phyloP scores from a whole-genome alignment of 2,329 filamentous ascomycete genomes.

The Alternaria panax region DNA sequence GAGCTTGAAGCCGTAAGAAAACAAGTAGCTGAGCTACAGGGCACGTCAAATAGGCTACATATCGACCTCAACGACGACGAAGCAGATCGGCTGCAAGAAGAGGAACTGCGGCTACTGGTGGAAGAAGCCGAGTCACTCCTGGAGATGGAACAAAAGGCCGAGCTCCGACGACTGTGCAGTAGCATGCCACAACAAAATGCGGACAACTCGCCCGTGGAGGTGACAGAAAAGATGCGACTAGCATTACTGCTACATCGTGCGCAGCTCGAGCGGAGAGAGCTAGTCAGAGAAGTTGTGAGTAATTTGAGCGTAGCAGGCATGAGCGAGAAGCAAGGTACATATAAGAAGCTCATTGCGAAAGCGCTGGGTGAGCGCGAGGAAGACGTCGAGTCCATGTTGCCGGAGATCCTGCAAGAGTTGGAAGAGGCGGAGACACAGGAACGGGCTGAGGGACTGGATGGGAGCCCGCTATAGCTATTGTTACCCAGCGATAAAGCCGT shows the following conservation, averaged over 20 bases:
- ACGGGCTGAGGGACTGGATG: slow-evolving; percentile 45
- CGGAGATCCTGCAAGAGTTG: slow-evolving; percentile 58
- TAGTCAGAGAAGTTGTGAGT: slow-evolving; percentile 73
- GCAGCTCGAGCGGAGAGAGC: slow-evolving; percentile 66
- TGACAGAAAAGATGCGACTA: slow-evolving; percentile 62
- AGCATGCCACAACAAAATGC: slow-evolving; percentile 27
- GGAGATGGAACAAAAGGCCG: slow-evolving; percentile 54
- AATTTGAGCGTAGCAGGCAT: slow-evolving; percentile 73
- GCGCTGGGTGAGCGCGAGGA: slow-evolving; percentile 74
- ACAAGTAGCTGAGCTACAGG: slow-evolving; percentile 64
- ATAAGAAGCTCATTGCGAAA: slow-evolving; percentile 71
- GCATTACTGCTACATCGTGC: slow-evolving; percentile 65
- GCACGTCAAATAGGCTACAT: slow-evolving; percentile 35
- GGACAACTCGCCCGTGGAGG: slow-evolving; percentile 52
- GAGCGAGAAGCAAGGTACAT: slow-evolving; percentile 76
- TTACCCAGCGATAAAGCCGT: not conserved
- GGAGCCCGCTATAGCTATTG: slow-evolving; percentile 35
- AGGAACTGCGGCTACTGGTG: slow-evolving; percentile 48
- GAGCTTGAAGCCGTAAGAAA: slow-evolving; percentile 70
- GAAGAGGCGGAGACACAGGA: slow-evolving; percentile 56
- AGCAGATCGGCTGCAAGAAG: slow-evolving; percentile 44
- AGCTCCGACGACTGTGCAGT: slow-evolving; percentile 46
- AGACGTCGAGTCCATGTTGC: slow-evolving; percentile 69
- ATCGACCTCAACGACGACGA: slow-evolving; percentile 48
- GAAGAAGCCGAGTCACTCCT: slow-evolving; percentile 53